A percentile compares a stretch with the other conserved stretches of the same genome.
Evolutionary conservation across 805 yeast genomes (phyloP).

Genomic region (Starmerella ratchasimensis): DNA sequence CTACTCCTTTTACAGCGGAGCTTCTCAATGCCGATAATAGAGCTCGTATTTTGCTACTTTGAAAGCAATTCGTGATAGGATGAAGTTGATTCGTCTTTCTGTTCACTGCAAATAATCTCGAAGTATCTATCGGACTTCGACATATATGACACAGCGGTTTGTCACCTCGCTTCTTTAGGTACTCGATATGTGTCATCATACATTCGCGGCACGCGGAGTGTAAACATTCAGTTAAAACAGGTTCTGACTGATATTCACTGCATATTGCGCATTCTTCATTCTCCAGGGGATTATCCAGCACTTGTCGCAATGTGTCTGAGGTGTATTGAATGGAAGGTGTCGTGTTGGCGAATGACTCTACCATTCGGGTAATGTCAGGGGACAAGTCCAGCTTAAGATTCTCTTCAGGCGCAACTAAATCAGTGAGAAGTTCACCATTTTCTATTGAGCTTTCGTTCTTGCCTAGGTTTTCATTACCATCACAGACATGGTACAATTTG

Average conservation of each 20-base stretch:
- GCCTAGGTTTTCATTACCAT: neutral
- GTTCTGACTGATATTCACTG: constrained; percentile 48
- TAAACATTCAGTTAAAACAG: constrained; percentile 60
- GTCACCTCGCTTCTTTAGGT: constrained; percentile 38
- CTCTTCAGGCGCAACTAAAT: constrained; percentile 1
- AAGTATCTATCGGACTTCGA: constrained; percentile 39
- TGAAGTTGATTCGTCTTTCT: constrained; percentile 20
- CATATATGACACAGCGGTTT: constrained; percentile 63
- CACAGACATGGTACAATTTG: neutral
- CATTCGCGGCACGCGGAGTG: constrained; percentile 70
- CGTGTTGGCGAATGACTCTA: constrained; percentile 6
- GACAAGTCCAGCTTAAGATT: constrained; percentile 10
- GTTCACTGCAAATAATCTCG: constrained; percentile 34
- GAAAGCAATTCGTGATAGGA: constrained; percentile 26
- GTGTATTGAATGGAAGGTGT: constrained; percentile 12
- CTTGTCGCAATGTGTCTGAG: constrained; percentile 21
- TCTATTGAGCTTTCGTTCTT: neutral
- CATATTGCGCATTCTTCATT: constrained; percentile 74
- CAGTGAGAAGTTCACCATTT: neutral
- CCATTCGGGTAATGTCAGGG: constrained; percentile 5
- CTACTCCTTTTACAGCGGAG: constrained; percentile 43
- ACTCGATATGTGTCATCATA: constrained; percentile 57
- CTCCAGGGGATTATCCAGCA: constrained; percentile 22
- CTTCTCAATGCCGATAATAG: constrained; percentile 17
- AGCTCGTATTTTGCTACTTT: constrained; percentile 15